Base-by-base conservation (phyloP, 768 basidiomycete genomes). In the Agaricus sinodeliciosus region DNA sequence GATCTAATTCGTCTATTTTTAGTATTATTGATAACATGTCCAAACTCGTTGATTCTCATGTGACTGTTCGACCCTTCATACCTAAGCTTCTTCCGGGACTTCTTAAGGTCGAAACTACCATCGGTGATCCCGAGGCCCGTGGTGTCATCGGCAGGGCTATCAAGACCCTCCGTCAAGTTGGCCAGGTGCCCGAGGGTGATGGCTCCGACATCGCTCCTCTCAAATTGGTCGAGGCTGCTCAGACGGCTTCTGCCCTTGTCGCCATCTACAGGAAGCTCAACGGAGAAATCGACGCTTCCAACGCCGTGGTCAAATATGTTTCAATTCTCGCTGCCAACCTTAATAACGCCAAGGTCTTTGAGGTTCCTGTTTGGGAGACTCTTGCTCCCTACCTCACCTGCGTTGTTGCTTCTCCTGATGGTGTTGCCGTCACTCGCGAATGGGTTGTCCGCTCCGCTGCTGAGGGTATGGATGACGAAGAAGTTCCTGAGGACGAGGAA, bases 111-210 rank as follows among this genome's bases (percentile, higher is more conserved):
- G 90, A 95, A 78, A 80, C 81, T 56, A 81, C 87, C 64, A 92
- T 98, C 55, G 94, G 91, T 74, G 96, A 99, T 72, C 96, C 96
- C 51, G 96, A 99, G 71, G 96, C 96, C 43, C 96, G 96, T 71
- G 78, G 84, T 54, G 88, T 98, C 59, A 84, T 94, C 61, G 83
- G 80, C 69, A 86, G 84, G 66, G 95, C 96, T 55, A 96, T 99
- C 68, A 81, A 81, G 39, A 99, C 96, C 60, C 89, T 99, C 64
- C 94, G 95, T 65, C 85, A 94, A 70, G 87, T 96, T 59, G 94
- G 91, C 60, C 81, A 98, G 67, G 84, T 97, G 59, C 91, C 94
- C 52, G 67, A 59, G 26, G 78, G 79, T 25, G 96, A 99, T 65
- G 96, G 90, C 58, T 90, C 93, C 60, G 79, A 97, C 67, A 85